Evolutionary conservation across 2,329 filamentous ascomycete species (phyloP), one percentile per base, ranked within the genome.

Genomic region (Ceratocystis huliohia): DNA sequence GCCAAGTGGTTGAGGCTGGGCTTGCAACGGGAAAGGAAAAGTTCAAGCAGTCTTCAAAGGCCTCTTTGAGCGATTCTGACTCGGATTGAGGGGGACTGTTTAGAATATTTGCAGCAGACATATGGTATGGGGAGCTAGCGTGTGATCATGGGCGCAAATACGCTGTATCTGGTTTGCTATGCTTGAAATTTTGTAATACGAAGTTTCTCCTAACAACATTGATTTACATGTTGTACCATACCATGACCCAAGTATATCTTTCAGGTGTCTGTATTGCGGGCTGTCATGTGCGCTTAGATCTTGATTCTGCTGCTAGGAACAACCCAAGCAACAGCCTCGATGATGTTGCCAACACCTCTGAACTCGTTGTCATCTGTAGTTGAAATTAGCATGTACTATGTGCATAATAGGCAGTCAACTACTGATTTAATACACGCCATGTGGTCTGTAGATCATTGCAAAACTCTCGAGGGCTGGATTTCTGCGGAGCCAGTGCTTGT

Each of bases 361-460:
- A 94, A 74, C 73, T 96, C 89, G 30, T 81, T 79, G 67, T 84
- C 80, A 69, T 85, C 80, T 82, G 65, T 1, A 41, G 25, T 61
- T 45, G 20, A 5, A 44, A 57, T 56, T 22, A 22, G 30, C 13
- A 33, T 30, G 37, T 33, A n/a, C 28, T 7, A n/a, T 20, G 3
- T 50, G 30, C 44, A 10, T 13, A 22, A 15, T 25, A 44, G 33
- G 20, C 17, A 46, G 13, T 41, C 37, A 44, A 71, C 76, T 70
- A 78, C 81, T 41, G 10, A 41, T 41, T 41, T 4, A 41, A 41
- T 41, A 41, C 37, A 13, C 37, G 37, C 37, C 76, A 71, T 88
- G 78, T 1, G 91, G 90, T 20, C 90, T 88, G 76, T 96, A 96
- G 3, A 95, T 79, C 84, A 95, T 86, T 67, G 90, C 79, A 74